Percentiles rank a stretch among this genome's conserved stretches.
phyloP scores from a whole-genome alignment of 495 filamentous ascomycete species.

The Lindgomyces ingoldianus region DNA sequence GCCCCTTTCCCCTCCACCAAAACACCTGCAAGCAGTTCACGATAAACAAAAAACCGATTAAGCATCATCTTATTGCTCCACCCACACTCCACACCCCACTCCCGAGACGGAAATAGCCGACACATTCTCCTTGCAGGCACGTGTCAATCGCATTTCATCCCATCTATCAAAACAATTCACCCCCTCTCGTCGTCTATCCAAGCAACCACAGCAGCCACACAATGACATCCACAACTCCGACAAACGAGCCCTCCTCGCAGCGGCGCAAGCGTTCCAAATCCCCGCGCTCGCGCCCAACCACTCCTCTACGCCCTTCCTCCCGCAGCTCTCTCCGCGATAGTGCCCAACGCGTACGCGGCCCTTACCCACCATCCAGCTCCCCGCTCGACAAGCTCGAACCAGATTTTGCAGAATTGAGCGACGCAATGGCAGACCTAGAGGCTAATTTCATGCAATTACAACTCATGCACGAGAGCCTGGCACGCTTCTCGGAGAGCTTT shows the following conservation, averaged over 20 bases:
- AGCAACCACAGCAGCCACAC: slow-evolving; percentile 1
- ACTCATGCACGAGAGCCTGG: slow-evolving; percentile 93
- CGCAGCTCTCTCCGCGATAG: slow-evolving; percentile 80
- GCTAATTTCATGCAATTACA: slow-evolving; percentile 97
- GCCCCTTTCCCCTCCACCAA: slow-evolving; percentile 19
- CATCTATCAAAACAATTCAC: background rate
- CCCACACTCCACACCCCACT: background rate
- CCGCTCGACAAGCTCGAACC: slow-evolving; percentile 84
- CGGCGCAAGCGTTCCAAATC: slow-evolving; percentile 52
- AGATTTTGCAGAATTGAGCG: slow-evolving; percentile 88
- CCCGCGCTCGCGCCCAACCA: slow-evolving; percentile 77
- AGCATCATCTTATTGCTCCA: background rate
- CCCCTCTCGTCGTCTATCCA: background rate
- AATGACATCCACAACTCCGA: slow-evolving; percentile 35
- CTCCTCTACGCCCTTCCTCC: slow-evolving; percentile 87
- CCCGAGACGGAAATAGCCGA: background rate
- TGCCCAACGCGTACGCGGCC: slow-evolving; percentile 41
- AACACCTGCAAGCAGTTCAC: background rate
- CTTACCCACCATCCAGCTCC: slow-evolving; percentile 59
- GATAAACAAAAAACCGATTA: background rate
- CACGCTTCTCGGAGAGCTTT: slow-evolving; percentile 94
- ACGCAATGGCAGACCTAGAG: slow-evolving; percentile 93
- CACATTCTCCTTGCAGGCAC: background rate
- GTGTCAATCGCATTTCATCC: background rate
- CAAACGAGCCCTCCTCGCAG: slow-evolving; percentile 29